Evolutionary conservation across 257 asterid genomes (phyloP).

Genomic region (Leonotis leonurus): DNA sequence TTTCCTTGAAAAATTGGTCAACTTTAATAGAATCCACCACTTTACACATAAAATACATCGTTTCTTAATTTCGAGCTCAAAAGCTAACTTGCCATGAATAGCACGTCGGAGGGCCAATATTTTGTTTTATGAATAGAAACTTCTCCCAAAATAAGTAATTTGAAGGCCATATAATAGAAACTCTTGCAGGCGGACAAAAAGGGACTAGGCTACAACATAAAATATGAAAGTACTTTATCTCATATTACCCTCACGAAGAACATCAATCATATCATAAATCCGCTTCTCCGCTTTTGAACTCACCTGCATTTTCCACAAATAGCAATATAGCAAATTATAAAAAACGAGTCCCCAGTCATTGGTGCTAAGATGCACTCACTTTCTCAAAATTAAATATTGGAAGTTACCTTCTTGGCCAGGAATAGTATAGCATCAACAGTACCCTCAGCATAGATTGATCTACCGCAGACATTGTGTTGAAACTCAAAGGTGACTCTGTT

Average conservation of each 20-base stretch:
- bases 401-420: conserved; percentile 73
- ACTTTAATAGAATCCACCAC: no score
- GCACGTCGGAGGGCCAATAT: background rate
- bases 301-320: conserved; percentile 40
- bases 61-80: no score
- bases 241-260: conserved; percentile 90
- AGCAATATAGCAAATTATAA: background rate
- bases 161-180: no score
- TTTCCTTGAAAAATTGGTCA: no score
- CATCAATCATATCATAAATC: conserved; percentile 83
- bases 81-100: no score
- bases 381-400: background rate
- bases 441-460: conserved; percentile 98
- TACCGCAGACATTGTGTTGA: conserved; percentile 94
- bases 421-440: conserved; percentile 90
- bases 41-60: no score
- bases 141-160: background rate
- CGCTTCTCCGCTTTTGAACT: conserved; percentile 59
- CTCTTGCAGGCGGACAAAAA: no score
- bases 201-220: background rate
- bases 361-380: background rate
- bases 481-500: conserved; percentile 83
- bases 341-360: background rate
- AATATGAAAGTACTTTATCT: conserved; percentile 26
- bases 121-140: background rate